These are phyloP conservation scores for Phaeophleospora eucalypticola DNA, from an alignment of 2,329 filamentous ascomycete species.

Conservation along the genomic window DNA sequence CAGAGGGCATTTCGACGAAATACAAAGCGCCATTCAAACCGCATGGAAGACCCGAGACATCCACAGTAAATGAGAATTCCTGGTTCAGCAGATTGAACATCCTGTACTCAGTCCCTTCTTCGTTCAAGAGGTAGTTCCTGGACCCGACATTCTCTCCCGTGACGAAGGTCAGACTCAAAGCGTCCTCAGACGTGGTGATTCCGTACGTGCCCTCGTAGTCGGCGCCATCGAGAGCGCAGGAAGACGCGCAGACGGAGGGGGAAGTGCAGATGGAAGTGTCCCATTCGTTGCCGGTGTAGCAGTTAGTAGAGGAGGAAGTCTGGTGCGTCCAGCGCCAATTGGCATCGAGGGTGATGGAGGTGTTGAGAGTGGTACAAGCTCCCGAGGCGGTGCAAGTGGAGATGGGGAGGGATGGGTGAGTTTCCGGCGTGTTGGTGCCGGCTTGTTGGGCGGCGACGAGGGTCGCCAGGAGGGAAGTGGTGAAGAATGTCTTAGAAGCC, in stretches of 20 bases:
- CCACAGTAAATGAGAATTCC: constrained; percentile 70
- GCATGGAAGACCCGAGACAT: constrained; percentile 64
- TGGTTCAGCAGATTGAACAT: constrained; percentile 62
- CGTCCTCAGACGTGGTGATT: constrained; percentile 47
- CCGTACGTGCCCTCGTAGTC: constrained; percentile 55
- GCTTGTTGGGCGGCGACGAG: constrained; percentile 34
- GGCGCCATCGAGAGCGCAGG: constrained; percentile 56
- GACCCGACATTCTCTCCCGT: constrained; percentile 36
- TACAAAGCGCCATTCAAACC: constrained; percentile 69
- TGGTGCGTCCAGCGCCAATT: constrained; percentile 52
- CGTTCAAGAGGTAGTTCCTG: constrained; percentile 62
- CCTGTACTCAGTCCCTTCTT: constrained; percentile 55
- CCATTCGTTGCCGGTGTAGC: constrained; percentile 45
- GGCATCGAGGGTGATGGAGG: constrained; percentile 39
- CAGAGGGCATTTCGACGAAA: constrained; percentile 58
- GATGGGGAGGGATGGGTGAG: constrained; percentile 36
- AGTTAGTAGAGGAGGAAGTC: constrained; percentile 44
- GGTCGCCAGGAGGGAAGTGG: not conserved
- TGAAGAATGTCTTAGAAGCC: no score
- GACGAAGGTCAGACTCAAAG: constrained; percentile 45
- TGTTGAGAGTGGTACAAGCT: constrained; percentile 36
- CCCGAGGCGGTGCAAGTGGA: constrained; percentile 37
- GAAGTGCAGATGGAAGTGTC: constrained; percentile 40
- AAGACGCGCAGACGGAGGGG: constrained; percentile 45
- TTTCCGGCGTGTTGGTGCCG: constrained; percentile 39